Evolutionary conservation across 2,329 filamentous ascomycete species (phyloP).

Genomic region (Cordyceps cicadae): DNA sequence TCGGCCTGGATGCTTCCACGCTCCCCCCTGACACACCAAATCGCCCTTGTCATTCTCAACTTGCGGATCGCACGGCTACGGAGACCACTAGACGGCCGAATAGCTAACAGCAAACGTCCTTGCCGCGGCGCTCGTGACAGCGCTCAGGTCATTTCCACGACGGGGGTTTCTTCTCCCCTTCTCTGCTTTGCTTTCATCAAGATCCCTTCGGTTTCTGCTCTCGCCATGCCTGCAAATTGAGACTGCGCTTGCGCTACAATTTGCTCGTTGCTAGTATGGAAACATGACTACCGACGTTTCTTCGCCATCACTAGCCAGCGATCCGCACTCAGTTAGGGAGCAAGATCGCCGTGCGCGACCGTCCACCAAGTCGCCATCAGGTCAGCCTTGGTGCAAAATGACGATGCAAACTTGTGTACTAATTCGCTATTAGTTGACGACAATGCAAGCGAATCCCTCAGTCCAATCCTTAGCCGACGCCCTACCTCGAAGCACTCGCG

Average conservation of each 20-base stretch:
- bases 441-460: not conserved
- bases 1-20: not conserved
- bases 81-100: slow-evolving; percentile 5
- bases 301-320: slow-evolving; percentile 1
- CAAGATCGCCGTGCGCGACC: slow-evolving; percentile 3
- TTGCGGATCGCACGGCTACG: slow-evolving; percentile 6
- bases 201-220: not conserved
- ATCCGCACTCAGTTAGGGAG: slow-evolving; percentile 1
- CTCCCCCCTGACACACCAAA: not conserved
- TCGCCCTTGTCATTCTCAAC: not conserved
- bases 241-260: not conserved
- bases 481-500: slow-evolving; percentile 9
- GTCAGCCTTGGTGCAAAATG: not conserved
- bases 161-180: not conserved
- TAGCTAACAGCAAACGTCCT: slow-evolving; percentile 1
- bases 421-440: not conserved
- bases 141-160: not conserved
- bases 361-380: not conserved
- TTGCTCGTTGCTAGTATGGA: slow-evolving; percentile 3
- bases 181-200: not conserved
- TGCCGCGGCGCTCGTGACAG: slow-evolving; percentile 1
- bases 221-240: not conserved
- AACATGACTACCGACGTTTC: slow-evolving; percentile 10
- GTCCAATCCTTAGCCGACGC: slow-evolving; percentile 2
- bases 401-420: not conserved